phyloP scores from a whole-genome alignment of 2,329 filamentous ascomycete genomes.

The Xylaria sp. region DNA sequence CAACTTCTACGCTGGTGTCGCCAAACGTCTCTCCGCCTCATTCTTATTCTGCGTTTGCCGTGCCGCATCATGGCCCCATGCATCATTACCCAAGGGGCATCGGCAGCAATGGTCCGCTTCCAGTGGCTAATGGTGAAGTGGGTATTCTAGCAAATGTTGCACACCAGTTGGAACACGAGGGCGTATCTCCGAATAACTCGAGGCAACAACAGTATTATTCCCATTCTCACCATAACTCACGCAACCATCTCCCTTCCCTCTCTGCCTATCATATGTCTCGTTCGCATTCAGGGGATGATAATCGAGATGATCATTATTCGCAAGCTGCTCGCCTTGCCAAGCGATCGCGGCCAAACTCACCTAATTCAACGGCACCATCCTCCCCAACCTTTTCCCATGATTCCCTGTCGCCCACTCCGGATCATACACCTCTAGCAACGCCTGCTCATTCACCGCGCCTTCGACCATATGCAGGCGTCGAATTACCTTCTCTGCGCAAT shows the following conservation, averaged over 20 bases:
- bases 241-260: conserved; percentile 77
- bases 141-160: conserved; percentile 70
- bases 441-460: conserved; percentile 94
- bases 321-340: conserved; percentile 79
- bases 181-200: conserved; percentile 55
- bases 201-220: conserved; percentile 66
- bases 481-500: conserved; percentile 85
- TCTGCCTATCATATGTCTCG: conserved; percentile 95
- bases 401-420: conserved; percentile 92
- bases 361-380: conserved; percentile 93
- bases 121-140: conserved; percentile 61
- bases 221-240: conserved; percentile 60
- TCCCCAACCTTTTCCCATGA: conserved; percentile 97
- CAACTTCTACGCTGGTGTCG: conserved; percentile 86
- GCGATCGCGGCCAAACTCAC: conserved; percentile 91
- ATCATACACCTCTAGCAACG: conserved; percentile 98
- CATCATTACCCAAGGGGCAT: conserved; percentile 62
- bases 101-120: conserved; percentile 55
- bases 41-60: conserved; percentile 79
- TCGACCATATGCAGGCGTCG: conserved; percentile 80
- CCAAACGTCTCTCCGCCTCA: conserved; percentile 96
- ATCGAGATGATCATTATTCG: conserved; percentile 79
- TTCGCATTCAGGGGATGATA: conserved; percentile 84
- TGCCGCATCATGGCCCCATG: conserved; percentile 57
- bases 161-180: conserved; percentile 71